Evolutionary conservation across 257 asterid species (phyloP).

Genomic region (Primulina eburnea): DNA sequence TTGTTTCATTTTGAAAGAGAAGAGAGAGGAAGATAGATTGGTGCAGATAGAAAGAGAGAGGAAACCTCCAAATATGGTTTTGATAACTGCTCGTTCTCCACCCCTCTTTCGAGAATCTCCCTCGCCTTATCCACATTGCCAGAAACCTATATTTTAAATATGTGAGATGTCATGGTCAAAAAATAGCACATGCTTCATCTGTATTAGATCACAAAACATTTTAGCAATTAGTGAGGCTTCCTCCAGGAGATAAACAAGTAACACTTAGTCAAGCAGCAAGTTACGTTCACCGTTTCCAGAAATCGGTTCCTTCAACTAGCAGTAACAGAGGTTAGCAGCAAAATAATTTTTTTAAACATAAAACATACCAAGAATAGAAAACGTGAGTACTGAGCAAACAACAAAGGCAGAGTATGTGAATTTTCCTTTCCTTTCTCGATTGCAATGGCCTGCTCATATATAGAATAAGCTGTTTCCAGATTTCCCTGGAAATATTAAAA

Average conservation of each 20-base stretch:
- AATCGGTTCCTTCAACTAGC: neutral
- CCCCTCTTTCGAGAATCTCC: conserved; percentile 57
- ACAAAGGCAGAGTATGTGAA: conserved; percentile 75
- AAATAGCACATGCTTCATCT: neutral
- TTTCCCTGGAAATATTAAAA: conserved; percentile 53
- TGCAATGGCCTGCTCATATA: conserved; percentile 89
- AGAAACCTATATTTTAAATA: conserved; percentile 5
- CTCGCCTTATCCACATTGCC: conserved; percentile 52
- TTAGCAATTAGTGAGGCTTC: neutral
- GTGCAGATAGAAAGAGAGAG: conserved; percentile 18
- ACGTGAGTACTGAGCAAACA: conserved; percentile 89
- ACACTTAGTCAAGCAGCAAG: neutral
- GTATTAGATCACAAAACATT: neutral
- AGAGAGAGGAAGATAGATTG: neutral
- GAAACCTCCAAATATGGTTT: conserved; percentile 92
- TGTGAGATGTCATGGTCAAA: no score
- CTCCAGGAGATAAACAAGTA: neutral
- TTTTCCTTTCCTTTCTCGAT: conserved; percentile 96
- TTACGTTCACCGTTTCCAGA: neutral
- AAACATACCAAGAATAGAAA: conserved; percentile 64
- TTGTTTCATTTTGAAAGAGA: neutral
- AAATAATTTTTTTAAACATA: neutral
- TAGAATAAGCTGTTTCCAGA: conserved; percentile 70
- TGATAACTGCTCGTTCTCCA: conserved; percentile 69
- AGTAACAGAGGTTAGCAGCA: no score